These are phyloP conservation scores for Globisporangium splendens DNA, from an alignment of 352 stramenopile species.

Conservation along the genomic window DNA sequence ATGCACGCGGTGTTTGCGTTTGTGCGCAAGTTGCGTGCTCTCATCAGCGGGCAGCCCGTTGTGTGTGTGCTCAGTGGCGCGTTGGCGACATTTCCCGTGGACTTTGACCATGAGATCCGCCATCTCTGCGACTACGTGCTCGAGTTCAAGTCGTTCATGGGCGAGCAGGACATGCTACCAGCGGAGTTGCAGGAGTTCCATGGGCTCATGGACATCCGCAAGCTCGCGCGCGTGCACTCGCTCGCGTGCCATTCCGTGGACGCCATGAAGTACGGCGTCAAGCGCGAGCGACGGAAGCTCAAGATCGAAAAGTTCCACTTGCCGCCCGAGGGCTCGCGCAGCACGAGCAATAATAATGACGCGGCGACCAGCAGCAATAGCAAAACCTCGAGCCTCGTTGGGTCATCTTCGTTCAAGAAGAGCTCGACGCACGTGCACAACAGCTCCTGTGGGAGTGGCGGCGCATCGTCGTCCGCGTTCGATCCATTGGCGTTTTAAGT, in stretches of 20 bases:
- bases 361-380: conserved; percentile 5
- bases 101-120: conserved; percentile 42
- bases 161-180: conserved; percentile 51
- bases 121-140: conserved; percentile 59
- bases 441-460: conserved; percentile 2
- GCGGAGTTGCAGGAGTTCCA: conserved; percentile 59
- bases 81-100: conserved; percentile 20
- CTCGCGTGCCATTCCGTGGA: conserved; percentile 52
- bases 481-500: conserved; percentile 17
- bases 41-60: conserved; percentile 20
- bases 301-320: conserved; percentile 80
- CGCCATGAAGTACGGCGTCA: conserved; percentile 56
- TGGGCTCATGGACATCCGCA: conserved; percentile 50
- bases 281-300: conserved; percentile 66
- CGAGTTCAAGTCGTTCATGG: conserved; percentile 53
- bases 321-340: conserved; percentile 59
- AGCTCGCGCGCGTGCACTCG: conserved; percentile 53
- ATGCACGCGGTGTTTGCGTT: conserved; percentile 43
- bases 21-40: conserved; percentile 24
- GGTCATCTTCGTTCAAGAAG: conserved; percentile 3
- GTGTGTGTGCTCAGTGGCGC: conserved; percentile 29
- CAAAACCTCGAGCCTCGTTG: conserved; percentile 9
- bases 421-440: neutral
- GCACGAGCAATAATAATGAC: conserved; percentile 10
- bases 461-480: neutral